Percentiles rank a stretch among this genome's conserved stretches.
Evolutionary conservation across 2,329 filamentous ascomycete genomes (phyloP).

Genomic region (Colletotrichum salicis): DNA sequence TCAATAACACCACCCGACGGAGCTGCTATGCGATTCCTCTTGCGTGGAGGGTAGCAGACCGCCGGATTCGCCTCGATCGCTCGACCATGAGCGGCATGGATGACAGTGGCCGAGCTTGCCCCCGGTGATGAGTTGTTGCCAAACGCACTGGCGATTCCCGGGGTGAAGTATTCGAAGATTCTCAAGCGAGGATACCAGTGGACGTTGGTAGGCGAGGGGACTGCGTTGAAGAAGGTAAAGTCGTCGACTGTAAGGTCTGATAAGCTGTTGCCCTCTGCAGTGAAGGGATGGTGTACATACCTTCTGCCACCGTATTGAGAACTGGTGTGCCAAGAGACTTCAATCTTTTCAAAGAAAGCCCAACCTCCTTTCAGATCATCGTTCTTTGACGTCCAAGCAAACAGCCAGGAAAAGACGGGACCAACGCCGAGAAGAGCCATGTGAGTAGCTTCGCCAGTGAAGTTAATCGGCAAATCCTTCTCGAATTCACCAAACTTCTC

Average conservation of each 20-base stretch:
- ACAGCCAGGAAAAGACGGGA: conserved; percentile 12
- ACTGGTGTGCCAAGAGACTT: conserved; percentile 22
- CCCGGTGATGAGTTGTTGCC: conserved; percentile 5
- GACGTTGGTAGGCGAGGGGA: not conserved
- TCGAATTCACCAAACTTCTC: conserved; percentile 11
- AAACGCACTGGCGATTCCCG: not conserved
- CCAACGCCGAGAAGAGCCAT: conserved; percentile 22
- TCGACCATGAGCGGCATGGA: conserved; percentile 24
- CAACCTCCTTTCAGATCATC: conserved; percentile 15
- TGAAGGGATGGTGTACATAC: not conserved
- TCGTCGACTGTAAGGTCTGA: conserved; percentile 12
- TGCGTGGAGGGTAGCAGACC: conserved; percentile 42
- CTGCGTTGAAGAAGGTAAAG: conserved; percentile 13
- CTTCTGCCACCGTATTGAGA: conserved; percentile 17
- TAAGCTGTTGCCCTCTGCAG: not conserved
- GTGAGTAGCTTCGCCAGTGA: conserved; percentile 15
- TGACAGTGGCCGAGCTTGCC: conserved; percentile 3
- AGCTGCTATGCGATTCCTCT: conserved; percentile 43
- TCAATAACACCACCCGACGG: conserved; percentile 38
- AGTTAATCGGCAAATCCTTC: conserved; percentile 42
- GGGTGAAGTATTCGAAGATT: conserved; percentile 4
- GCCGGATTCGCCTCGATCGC: conserved; percentile 11
- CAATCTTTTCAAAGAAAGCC: conserved; percentile 23
- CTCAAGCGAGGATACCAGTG: conserved; percentile 8
- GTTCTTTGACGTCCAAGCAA: conserved; percentile 23